Conservation (phyloP, 306 rosid genomes). For the Canavalia ensiformis region DNA sequence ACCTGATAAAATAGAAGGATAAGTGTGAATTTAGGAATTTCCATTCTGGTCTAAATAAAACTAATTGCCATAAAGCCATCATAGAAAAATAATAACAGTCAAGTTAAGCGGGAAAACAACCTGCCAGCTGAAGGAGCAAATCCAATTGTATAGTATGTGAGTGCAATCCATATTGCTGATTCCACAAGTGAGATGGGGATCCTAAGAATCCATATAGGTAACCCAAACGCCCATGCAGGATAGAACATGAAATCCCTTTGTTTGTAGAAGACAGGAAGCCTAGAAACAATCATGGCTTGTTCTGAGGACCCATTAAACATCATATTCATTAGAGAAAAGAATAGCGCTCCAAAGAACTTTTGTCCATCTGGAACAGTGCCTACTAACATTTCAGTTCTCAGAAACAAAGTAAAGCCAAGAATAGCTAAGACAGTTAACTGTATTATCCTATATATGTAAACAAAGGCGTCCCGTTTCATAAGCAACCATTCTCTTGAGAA, state of each 20-base stretch:
- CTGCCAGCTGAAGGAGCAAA: constrained; percentile 83
- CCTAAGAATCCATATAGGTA: constrained; percentile 82
- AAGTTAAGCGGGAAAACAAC: constrained; percentile 44
- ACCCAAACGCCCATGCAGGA: constrained; percentile 83
- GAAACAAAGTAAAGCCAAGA: constrained; percentile 68
- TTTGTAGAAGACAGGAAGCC: constrained; percentile 76
- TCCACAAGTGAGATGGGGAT: constrained; percentile 78
- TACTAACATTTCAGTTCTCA: constrained; percentile 71
- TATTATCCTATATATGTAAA: constrained; percentile 65
- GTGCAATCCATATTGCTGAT: constrained; percentile 71
- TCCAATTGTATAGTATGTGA: constrained; percentile 86
- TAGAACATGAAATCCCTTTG: constrained; percentile 82
- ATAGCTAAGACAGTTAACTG: constrained; percentile 69
- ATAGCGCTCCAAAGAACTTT: constrained; percentile 77
- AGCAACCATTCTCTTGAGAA: constrained; percentile 80
- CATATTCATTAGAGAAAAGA: constrained; percentile 67
- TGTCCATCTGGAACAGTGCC: constrained; percentile 62
- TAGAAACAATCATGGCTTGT: constrained; percentile 62
- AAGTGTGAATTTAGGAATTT: background rate
- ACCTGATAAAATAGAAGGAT: constrained; percentile 52
- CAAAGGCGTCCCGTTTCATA: constrained; percentile 69
- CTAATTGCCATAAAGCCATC: background rate
- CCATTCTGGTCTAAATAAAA: background rate
- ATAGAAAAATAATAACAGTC: background rate
- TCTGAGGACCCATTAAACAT: constrained; percentile 91